Evolutionary conservation across 2,329 filamentous ascomycete genomes (phyloP), one percentile per base, ranked within the genome.

Genomic region (Aspergillus ibericus): DNA sequence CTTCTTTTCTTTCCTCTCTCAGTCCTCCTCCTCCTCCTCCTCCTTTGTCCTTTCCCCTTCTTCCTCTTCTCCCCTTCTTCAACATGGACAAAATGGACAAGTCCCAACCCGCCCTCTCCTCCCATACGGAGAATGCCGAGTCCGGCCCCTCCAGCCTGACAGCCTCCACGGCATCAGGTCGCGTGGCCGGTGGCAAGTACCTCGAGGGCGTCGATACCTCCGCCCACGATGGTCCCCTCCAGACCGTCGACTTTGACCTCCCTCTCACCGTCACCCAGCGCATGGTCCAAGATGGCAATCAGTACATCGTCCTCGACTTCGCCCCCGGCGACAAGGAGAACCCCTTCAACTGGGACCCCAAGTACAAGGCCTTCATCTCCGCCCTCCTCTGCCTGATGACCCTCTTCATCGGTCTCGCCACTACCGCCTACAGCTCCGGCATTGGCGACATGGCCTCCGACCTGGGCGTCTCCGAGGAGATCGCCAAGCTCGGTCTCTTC

Each of bases 391-490:
- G 80, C 63, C 61, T 80, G 12, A 83, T 83, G 81, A 82, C 81
- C 1, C 72, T 83, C 8, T 83, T 82, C 70, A 82, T 83, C 58
- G 81, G 81, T 68, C 74, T 82, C 13, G 81, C 81, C n/a, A 83
- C 81, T 5, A 83, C 81, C 3, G 79, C 80, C 10, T 83, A 83
- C 72, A 80, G 76, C 54, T 80, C 80, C 20, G 81, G 80, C 44
- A 80, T 83, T 63, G 66, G 68, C 54, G 70, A 68, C 54, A 83
- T 83, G 81, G 71, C 68, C 12, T 63, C 67, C 34, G 81, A 83
- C 0, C 67, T 83, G 7, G 74, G 77, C 22, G 73, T 77, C 2
- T 74, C 75, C 0, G 68, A 68, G 0, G 74, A 78, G 54, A 66
- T 81, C 5, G 81, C 80, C 32, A 75, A 83, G 65, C 66, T 83